Conservation (phyloP, 441 rosid genomes). For the Croton setiger region DNA sequence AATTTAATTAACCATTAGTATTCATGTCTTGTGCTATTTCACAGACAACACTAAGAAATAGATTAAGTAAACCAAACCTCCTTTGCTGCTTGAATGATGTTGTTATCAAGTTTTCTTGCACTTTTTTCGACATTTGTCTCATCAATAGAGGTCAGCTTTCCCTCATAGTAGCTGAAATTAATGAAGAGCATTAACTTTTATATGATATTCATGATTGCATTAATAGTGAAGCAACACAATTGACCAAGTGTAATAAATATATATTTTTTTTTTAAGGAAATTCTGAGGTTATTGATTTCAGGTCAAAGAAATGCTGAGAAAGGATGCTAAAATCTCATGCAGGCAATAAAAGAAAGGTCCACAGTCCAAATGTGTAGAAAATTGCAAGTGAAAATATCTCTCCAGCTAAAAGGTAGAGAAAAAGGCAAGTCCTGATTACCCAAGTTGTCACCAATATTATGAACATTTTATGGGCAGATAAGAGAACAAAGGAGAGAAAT, state of each 20-base stretch:
- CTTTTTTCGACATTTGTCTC: slow-evolving; percentile 61
- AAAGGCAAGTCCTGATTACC: no score
- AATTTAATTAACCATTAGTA: slow-evolving; percentile 12
- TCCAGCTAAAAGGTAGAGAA: no score
- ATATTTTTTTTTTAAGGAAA: no score
- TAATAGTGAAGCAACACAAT: neutral
- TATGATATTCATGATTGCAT: neutral
- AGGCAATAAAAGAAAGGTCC: no score
- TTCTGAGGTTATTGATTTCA: no score
- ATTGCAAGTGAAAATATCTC: no score
- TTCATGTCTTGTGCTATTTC: neutral
- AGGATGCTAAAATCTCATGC: no score
- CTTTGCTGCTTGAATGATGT: slow-evolving; percentile 64
- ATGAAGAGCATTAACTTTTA: neutral
- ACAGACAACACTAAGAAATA: neutral
- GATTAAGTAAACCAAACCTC: slow-evolving; percentile 39
- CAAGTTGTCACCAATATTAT: no score
- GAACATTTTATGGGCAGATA: no score
- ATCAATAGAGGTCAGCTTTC: slow-evolving; percentile 65
- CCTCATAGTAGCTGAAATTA: slow-evolving; percentile 72
- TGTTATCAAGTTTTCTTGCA: slow-evolving; percentile 40
- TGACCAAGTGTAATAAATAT: neutral
- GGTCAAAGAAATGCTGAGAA: no score
- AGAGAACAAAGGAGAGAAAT: no score
- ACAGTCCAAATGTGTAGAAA: no score